Evolutionary conservation across 345 rosid genomes (phyloP).

Genomic region (Gossypium australe): DNA sequence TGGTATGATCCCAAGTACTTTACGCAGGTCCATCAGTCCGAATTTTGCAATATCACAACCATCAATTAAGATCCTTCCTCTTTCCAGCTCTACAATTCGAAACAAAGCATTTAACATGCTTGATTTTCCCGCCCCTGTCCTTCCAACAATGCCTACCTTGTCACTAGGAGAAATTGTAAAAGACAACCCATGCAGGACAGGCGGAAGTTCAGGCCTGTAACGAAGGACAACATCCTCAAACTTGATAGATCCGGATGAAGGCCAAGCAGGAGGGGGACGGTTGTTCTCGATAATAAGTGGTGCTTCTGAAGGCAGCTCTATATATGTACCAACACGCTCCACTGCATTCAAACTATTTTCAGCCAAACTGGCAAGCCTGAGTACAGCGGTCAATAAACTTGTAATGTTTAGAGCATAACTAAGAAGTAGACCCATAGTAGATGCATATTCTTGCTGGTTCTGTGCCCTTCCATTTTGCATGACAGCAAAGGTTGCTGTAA

Average conservation of each 20-base stretch:
- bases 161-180: conserved; percentile 79
- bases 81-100: conserved; percentile 88
- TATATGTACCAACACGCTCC: conserved; percentile 83
- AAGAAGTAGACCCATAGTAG: conserved; percentile 97
- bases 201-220: conserved; percentile 90
- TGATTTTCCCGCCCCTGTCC: conserved; percentile 99
- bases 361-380: conserved; percentile 96
- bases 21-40: conserved; percentile 87
- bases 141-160: conserved; percentile 97
- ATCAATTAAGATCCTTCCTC: conserved; percentile 90
- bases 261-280: conserved; percentile 99
- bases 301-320: conserved; percentile 89
- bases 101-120: conserved; percentile 94
- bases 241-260: conserved; percentile 88
- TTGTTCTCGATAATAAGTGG: conserved; percentile 68
- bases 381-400: conserved; percentile 68
- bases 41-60: conserved; percentile 66
- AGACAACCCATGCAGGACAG: conserved; percentile 82
- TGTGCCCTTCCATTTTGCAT: conserved; percentile 89
- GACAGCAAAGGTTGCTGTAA: conserved; percentile 97
- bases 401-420: conserved; percentile 95
- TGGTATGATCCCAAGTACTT: conserved; percentile 94
- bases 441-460: conserved; percentile 86
- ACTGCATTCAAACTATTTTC: conserved; percentile 96
- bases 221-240: conserved; percentile 93